Evolutionary conservation across 805 yeast species (phyloP), one percentile per base, ranked within the genome.

Genomic region (Hanseniaspora mollemarum): DNA sequence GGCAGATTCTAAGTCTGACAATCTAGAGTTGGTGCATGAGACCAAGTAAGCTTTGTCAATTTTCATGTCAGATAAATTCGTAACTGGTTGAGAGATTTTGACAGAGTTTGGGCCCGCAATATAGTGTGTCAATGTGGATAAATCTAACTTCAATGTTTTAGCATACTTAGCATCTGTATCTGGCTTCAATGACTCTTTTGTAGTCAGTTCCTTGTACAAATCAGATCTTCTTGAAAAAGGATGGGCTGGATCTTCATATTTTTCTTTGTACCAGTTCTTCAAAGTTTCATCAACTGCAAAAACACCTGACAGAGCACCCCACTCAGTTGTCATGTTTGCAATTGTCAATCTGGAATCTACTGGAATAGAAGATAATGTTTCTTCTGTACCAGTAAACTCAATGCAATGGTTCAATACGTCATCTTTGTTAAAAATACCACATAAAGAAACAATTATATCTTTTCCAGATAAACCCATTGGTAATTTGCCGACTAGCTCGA

Each of bases 101-200:
- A 92, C 99, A 16, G 96, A 86, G 72, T 92, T 92, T 57, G 99
- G 99, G 18, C 99, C 99, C 0, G 96, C 84, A 18, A 90, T 78
- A 64, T 80, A 83, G 28, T 96, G 96, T 13, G 94, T 77, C 56
- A 92, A 71, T 4, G 94, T 76, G 9, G 78, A 68, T 52, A 92
- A 72, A 62, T 92, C 96, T 33, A 92, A 75, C 2, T 77, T 77
- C 59, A 92, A 74, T 58, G 83, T 84, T 70, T 92, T 92, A 42
- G 96, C 96, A 63, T 92, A 92, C 50, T 65, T 72, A 3, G 97
- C 90, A 67, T 83, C 92, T 1, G 68, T 29, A 62, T 88, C 97
- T 2, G 95, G 76, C 31, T 57, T 62, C 28, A 57, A 49, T 10
- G 31, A 31, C 2, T 54, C 29, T 19, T 41, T 22, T 25, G 21